Evolutionary conservation across 495 filamentous ascomycete species (phyloP), one percentile per base, ranked within the genome.

Genomic region (Apodospora peruviana): DNA sequence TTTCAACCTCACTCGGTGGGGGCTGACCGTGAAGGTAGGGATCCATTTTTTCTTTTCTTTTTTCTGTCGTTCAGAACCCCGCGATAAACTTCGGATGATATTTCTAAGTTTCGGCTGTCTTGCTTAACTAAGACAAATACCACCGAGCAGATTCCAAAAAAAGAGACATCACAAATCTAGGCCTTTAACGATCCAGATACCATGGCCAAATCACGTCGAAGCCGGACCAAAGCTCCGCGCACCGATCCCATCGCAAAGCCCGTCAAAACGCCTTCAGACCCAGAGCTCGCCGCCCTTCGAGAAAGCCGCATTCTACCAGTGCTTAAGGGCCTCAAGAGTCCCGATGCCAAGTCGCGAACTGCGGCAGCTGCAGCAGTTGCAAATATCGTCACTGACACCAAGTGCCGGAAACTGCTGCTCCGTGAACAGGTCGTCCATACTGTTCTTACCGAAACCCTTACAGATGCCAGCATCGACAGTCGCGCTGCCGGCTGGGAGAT

Each of bases 401-500:
- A 68, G 34, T 81, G 73, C 55, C 64, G 81, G 37, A 82, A 81
- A 47, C 59, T 84, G 44, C 68, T 84, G 17, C 64, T 84, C 32
- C 67, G 78, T 35, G 81, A 84, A 52, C 74, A 81, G 57, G 66
- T 84, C 41, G 81, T 84, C 24, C 73, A 69, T 38, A 75, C 75
- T 37, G 62, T 84, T 23, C 69, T 84, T 49, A 80, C 75, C 40
- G 77, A 83, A 63, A 79, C 76, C 23, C 62, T 84, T 24, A 80
- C 77, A 27, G 79, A 84, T 54, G 65, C 69, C 41, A 77, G 66
- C 52, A 60, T 80, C 40, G 75, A 82, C 61, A 75, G 77, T 45
- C 67, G 75, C 35, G 74, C 77, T 21, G 75, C 78, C 19, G 81
- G 79, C 4, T 84, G 81, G 81, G 70, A 75, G 11, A 78, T 82